A percentile compares a stretch with the other conserved stretches of the same genome.
These are phyloP conservation scores for Scytalidium sp. DNA, from an alignment of 2,329 filamentous ascomycete genomes.

Conservation along the genomic window DNA sequence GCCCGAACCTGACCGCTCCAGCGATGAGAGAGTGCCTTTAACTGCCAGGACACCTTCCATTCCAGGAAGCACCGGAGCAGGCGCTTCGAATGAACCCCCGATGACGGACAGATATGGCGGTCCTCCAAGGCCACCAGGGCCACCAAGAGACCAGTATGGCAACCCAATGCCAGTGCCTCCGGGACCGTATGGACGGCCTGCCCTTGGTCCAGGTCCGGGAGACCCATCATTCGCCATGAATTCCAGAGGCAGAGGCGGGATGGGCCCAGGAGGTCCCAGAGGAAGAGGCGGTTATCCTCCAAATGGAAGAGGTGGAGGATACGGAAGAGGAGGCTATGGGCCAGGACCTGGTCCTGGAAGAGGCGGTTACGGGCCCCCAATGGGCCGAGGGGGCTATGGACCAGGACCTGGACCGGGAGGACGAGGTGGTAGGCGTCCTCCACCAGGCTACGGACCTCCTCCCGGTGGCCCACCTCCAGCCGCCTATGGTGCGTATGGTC, in stretches of 20 bases:
- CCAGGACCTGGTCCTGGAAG: constrained; percentile 38
- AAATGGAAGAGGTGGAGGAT: constrained; percentile 36
- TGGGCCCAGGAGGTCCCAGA: constrained; percentile 15
- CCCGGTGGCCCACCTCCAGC: constrained; percentile 1
- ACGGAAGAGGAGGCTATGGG: constrained; percentile 39
- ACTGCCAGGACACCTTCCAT: constrained; percentile 63
- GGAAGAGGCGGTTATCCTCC: constrained; percentile 15
- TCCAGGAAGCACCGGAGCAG: constrained; percentile 31
- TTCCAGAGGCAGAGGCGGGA: constrained; percentile 22
- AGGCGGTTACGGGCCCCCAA: constrained; percentile 20
- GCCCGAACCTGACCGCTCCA: constrained; percentile 56
- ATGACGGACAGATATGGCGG: constrained; percentile 19
- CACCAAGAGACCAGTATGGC: constrained; percentile 60
- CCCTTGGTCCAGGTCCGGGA: constrained; percentile 40
- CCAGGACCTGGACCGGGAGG: constrained; percentile 11
- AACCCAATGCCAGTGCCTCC: constrained; percentile 41
- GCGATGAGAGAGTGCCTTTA: constrained; percentile 69
- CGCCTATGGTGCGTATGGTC: constrained; percentile 13
- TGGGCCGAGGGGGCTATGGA: constrained; percentile 15
- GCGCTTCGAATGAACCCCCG: constrained; percentile 5
- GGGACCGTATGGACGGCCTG: constrained; percentile 35
- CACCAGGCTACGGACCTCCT: constrained; percentile 5
- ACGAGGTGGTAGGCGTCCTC: constrained; percentile 9
- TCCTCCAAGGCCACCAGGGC: constrained; percentile 17
- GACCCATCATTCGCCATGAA: constrained; percentile 39